Evolutionary conservation across 2,329 filamentous ascomycete genomes (phyloP).

Genomic region (Bimuria novae-zelandiae): DNA sequence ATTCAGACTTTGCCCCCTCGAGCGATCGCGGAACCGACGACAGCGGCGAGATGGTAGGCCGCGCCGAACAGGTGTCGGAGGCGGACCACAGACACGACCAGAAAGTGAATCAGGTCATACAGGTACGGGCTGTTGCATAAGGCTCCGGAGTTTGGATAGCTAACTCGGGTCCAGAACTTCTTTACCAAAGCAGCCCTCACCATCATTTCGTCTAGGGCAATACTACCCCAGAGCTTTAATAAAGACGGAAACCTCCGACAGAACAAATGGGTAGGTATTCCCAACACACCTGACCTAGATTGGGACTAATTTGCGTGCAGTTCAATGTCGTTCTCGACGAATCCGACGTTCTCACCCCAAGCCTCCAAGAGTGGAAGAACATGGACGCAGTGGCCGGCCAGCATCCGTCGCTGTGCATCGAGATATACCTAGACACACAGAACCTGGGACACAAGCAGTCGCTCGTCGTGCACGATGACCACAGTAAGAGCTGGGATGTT

Average conservation of each 20-base stretch:
- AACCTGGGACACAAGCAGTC: conserved; percentile 82
- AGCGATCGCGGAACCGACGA: conserved; percentile 57
- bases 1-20: conserved; percentile 56
- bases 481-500: conserved; percentile 92
- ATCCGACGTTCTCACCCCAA: conserved; percentile 82
- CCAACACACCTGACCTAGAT: neutral
- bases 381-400: conserved; percentile 76
- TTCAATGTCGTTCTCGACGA: conserved; percentile 96
- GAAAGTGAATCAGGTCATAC: conserved; percentile 91
- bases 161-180: conserved; percentile 70
- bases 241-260: conserved; percentile 67
- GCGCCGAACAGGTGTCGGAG: conserved; percentile 35
- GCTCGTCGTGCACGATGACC: conserved; percentile 83
- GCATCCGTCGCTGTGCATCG: conserved; percentile 84
- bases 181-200: conserved; percentile 85
- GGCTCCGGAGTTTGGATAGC: conserved; percentile 13
- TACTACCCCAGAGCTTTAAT: conserved; percentile 63
- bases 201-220: conserved; percentile 79
- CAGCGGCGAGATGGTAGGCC: conserved; percentile 50
- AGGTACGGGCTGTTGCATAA: conserved; percentile 60
- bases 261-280: conserved; percentile 80
- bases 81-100: conserved; percentile 41
- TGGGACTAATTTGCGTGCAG: conserved; percentile 52
- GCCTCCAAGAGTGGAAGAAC: conserved; percentile 79
- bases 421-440: conserved; percentile 84